Evolutionary conservation across 2,329 filamentous ascomycete genomes (phyloP), one percentile per base, ranked within the genome.

Genomic region (Aspergillus chevalieri): DNA sequence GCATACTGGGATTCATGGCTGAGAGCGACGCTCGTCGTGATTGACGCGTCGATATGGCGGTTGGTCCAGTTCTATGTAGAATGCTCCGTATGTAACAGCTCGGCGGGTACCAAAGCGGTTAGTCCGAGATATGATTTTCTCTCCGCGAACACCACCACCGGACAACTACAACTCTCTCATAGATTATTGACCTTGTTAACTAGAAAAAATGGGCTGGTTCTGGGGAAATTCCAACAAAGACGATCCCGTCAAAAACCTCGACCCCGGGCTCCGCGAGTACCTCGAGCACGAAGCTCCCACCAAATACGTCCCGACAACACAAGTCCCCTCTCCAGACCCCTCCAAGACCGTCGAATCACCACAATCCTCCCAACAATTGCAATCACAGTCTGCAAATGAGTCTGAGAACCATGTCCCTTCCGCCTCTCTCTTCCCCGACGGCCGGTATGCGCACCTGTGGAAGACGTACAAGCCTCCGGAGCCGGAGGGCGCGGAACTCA

Each of bases 361-460:
- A 30, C 26, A 30, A 12, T 30, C 26, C 26, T 5, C 26, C 4
- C 26, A 30, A 30, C 26, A 12, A 30, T 52, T 69, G 50, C 58
- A 60, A 45, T 43, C 57, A 48, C 41, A 59, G 49, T 53, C 56
- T 15, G 49, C 58, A 7, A 50, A 56, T 38, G 43, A 57, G 38
- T 26, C 65, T 51, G 46, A 68, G 22, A 53, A 63, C 12, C 54
- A 64, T 33, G 61, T 71, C n/a, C 66, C 68, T 43, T 47, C 65
- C 34, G 75, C 82, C 58, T 85, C 82, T 12, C 74, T 85, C 15
- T 87, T 77, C 62, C 78, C 80, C 62, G 85, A 88, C 65, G 84
- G 84, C 54, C 81, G 85, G 52, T 88, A 87, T 70, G 89, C 91
- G 49, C 81, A 97, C 66, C 77, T 98, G 28, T 98, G 93, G 93